Base-by-base conservation (phyloP, 495 filamentous ascomycete genomes). In the Mycothermus thermophilus region DNA sequence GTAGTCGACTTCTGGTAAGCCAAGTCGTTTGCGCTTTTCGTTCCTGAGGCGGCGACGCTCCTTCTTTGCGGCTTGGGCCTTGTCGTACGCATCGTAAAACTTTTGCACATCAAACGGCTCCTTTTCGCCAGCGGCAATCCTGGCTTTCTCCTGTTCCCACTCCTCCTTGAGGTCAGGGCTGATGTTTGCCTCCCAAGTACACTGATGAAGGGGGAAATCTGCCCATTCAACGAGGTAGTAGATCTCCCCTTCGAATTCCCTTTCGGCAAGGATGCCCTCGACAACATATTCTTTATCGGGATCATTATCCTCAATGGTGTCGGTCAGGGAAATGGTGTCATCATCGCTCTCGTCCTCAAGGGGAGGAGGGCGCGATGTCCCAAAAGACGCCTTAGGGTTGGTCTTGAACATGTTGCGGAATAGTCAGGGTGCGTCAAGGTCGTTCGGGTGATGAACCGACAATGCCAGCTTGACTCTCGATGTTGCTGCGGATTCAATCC, bases 151-250 rank as follows among this genome's bases (percentile, higher is more conserved):
- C n/a, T 59, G 47, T 7, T 60, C 51, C 78, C 79, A 84, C 3
- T 63, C 59, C 0, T 33, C 17, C 1, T 72, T 48, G 5, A 73
- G 60, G 0, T 59, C 54, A 10, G 60, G 50, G 14, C 65, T 51
- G 24, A 85, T 69, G 29, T 64, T 47, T 0, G 77, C 72, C 40
- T 83, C 78, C 80, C 79, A 86, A 3, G 69, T 74, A 32, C 67
- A 59, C 30, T 73, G 49, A 9, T 72, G 40, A 7, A 74, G 30
- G 1, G 61, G 54, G 38, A 80, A 86, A n/a, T 60, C 66, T 16
- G 62, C 62, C 81, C 81, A 87, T 40, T 70, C 64, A 21, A 84
- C 67, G 2, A 85, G 60, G 46, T 77, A 85, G 16, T 51, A 40
- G 38, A 43, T 56, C 15, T 50, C 43, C 7, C 51, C 58, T 6